Conservation (phyloP, 23 red algal species). For the Gracilaria domingensis region DNA sequence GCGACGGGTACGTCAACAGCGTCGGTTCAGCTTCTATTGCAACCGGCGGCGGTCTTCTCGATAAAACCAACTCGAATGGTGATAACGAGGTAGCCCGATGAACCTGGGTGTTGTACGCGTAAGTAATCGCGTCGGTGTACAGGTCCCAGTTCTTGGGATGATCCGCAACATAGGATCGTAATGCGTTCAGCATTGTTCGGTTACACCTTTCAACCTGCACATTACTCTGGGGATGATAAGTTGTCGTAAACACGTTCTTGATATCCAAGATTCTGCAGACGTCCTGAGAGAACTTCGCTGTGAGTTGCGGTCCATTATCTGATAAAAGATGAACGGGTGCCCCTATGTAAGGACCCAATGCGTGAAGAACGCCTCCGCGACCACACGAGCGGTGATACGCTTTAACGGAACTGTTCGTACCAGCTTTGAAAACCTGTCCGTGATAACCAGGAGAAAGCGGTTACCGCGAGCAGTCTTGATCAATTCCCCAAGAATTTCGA, state of each 20-base stretch:
- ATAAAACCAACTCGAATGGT: constrained; percentile 48
- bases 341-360: constrained; percentile 42
- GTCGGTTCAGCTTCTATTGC: constrained; percentile 19
- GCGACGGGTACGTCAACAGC: neutral
- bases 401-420: constrained; percentile 35
- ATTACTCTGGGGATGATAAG: constrained; percentile 56
- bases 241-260: constrained; percentile 45
- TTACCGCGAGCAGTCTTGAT: neutral
- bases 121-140: neutral
- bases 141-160: constrained; percentile 2
- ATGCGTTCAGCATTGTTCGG: constrained; percentile 14
- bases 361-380: constrained; percentile 26
- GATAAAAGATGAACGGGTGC: constrained; percentile 4
- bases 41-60: neutral
- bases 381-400: constrained; percentile 15
- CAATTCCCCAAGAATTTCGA: constrained; percentile 14
- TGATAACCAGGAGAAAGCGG: constrained; percentile 25
- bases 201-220: constrained; percentile 42
- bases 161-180: constrained; percentile 30
- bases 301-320: constrained; percentile 45
- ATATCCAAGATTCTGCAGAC: constrained; percentile 46
- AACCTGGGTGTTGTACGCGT: constrained; percentile 51
- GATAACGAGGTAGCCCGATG: neutral
- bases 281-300: neutral
- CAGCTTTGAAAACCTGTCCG: constrained; percentile 40